phyloP scores from a whole-genome alignment of 306 rosid genomes.

The Coriaria nepalensis region DNA sequence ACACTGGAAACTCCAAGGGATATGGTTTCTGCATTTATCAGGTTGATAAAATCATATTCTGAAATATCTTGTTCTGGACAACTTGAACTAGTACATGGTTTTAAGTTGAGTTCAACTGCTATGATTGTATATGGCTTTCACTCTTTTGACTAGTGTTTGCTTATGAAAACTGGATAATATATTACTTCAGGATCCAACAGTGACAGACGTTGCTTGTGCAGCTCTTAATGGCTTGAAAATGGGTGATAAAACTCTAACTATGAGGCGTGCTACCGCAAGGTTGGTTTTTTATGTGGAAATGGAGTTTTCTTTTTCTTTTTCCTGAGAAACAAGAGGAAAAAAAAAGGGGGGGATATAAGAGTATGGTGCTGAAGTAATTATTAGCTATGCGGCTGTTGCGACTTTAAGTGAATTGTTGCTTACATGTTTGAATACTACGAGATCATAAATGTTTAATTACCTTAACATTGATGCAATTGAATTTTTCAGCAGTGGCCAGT shows the following conservation, averaged over 20 bases:
- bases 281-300: constrained; percentile 18
- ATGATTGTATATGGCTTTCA: constrained; percentile 6
- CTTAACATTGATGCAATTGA: constrained; percentile 1
- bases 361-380: no score
- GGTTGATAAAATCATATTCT: constrained; percentile 25
- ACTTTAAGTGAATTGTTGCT: background rate
- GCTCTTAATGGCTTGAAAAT: constrained; percentile 72
- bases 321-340: no score
- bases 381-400: no score
- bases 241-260: constrained; percentile 83
- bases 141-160: background rate
- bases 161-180: constrained; percentile 14
- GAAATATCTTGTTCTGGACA: constrained; percentile 13
- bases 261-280: constrained; percentile 68
- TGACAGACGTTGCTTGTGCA: constrained; percentile 68
- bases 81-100: constrained; percentile 11
- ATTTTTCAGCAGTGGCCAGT: constrained; percentile 36
- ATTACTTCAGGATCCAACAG: constrained; percentile 53
- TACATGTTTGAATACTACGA: constrained; percentile 2
- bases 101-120: background rate
- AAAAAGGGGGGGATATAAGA: no score
- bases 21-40: constrained; percentile 74
- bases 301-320: no score
- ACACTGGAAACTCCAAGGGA: constrained; percentile 75
- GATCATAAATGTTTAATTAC: background rate